Conservation (phyloP, 345 rosid genomes). For the Aquilaria sinensis region DNA sequence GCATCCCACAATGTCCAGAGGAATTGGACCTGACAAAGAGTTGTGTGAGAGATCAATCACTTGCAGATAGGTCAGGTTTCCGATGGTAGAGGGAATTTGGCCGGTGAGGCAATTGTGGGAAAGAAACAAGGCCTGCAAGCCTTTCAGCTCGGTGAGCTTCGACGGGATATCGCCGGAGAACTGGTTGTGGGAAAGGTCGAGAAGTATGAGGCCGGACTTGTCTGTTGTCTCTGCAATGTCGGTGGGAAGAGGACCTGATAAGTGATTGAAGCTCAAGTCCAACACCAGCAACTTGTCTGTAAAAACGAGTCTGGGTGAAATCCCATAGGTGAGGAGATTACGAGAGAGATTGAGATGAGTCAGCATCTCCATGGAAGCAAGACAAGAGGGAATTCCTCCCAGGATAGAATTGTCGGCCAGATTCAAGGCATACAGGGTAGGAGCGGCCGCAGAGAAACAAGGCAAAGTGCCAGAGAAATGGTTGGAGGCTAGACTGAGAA, state of each 20-base stretch:
- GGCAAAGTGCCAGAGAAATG: constrained; percentile 72
- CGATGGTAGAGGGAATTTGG: constrained; percentile 72
- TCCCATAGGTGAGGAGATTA: constrained; percentile 52
- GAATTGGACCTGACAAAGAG: constrained; percentile 68
- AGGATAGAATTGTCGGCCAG: constrained; percentile 58
- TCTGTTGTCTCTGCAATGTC: constrained; percentile 60
- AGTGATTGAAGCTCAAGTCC: constrained; percentile 76
- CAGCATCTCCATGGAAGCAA: constrained; percentile 50
- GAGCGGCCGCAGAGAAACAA: constrained; percentile 59
- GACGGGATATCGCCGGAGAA: constrained; percentile 71
- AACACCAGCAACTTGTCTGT: constrained; percentile 64
- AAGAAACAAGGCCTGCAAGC: constrained; percentile 77
- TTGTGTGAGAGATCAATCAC: constrained; percentile 79
- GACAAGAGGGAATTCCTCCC: constrained; percentile 92
- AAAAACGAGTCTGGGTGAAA: constrained; percentile 70
- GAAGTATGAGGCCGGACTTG: constrained; percentile 70
- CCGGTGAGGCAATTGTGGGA: constrained; percentile 76
- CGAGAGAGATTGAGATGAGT: constrained; percentile 61
- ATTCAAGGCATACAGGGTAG: constrained; percentile 45
- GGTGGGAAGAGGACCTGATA: constrained; percentile 63
- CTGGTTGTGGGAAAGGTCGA: constrained; percentile 69
- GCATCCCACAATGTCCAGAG: constrained; percentile 76
- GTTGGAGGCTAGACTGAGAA: constrained; percentile 71
- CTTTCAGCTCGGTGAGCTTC: constrained; percentile 69
- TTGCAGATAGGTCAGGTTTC: constrained; percentile 86